phyloP scores from a whole-genome alignment of 495 filamentous ascomycete genomes.

The Penicillium waksmanii region DNA sequence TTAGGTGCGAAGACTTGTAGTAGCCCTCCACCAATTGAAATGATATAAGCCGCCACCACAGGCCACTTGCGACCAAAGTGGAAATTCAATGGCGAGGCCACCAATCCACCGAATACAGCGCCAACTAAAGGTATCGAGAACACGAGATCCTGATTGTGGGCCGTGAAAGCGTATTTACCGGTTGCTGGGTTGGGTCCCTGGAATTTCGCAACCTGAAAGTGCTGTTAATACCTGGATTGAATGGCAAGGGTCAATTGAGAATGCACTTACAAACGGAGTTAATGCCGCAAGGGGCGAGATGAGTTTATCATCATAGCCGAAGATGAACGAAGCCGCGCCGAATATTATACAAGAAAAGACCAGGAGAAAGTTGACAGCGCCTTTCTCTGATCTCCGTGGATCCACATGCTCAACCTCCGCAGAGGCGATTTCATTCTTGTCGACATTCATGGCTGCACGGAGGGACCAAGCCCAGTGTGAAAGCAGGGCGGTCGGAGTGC shows the following conservation, averaged over 20 bases:
- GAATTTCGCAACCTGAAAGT: conserved; percentile 34
- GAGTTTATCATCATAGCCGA: conserved; percentile 46
- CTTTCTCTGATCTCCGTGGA: conserved; percentile 14
- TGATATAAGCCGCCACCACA: conserved; percentile 34
- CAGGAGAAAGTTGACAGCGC: conserved; percentile 33
- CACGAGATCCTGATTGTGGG: conserved; percentile 42
- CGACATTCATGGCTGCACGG: conserved; percentile 14
- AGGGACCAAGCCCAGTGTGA: conserved; percentile 10
- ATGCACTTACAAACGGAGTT: conserved; percentile 36
- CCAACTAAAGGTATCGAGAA: conserved; percentile 42
- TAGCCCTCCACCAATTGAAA: conserved; percentile 42
- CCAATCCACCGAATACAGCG: conserved; percentile 37
- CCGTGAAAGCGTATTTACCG: conserved; percentile 33
- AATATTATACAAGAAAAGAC: conserved; percentile 38
- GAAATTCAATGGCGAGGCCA: conserved; percentile 39
- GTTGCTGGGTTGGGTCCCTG: conserved; percentile 37
- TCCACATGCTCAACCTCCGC: conserved; percentile 31
- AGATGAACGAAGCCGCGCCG: conserved; percentile 42
- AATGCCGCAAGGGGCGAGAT: conserved; percentile 46
- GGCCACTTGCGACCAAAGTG: conserved; percentile 43
- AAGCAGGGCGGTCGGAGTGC: conserved; percentile 11
- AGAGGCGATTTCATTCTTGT: conserved; percentile 11
- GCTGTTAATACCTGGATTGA: background rate
- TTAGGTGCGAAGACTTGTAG: conserved; percentile 43
- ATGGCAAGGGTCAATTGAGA: background rate